Conservation (phyloP, 352 stramenopile species). For the Pythium aquatile region DNA sequence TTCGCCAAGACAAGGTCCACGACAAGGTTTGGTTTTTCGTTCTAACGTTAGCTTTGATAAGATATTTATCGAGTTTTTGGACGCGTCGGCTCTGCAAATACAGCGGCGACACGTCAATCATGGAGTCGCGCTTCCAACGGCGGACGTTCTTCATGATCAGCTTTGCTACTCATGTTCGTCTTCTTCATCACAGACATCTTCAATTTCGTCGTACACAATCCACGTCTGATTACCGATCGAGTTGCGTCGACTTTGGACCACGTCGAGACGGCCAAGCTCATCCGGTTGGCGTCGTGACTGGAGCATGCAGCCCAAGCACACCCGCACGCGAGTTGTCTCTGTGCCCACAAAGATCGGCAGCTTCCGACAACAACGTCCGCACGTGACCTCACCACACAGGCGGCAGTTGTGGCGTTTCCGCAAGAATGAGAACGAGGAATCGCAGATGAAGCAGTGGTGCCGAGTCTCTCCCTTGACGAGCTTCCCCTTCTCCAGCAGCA, state of each 20-base stretch:
- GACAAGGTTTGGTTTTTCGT: slow-evolving; percentile 11
- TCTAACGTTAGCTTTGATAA: slow-evolving; percentile 12
- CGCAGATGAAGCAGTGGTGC: slow-evolving; percentile 63
- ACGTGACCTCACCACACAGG: slow-evolving; percentile 66
- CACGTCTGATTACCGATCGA: slow-evolving; percentile 65
- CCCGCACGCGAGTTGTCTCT: slow-evolving; percentile 61
- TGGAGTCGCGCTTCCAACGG: slow-evolving; percentile 13
- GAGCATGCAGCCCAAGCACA: slow-evolving; percentile 78
- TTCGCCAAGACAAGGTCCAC: neutral
- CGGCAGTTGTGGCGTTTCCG: slow-evolving; percentile 77
- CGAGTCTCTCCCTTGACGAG: slow-evolving; percentile 46
- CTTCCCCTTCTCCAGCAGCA: slow-evolving; percentile 41
- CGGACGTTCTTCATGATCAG: neutral
- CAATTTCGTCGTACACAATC: slow-evolving; percentile 64
- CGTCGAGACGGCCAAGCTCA: slow-evolving; percentile 36
- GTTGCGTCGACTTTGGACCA: slow-evolving; percentile 42
- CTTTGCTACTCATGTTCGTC: slow-evolving; percentile 14
- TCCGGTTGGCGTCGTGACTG: slow-evolving; percentile 64
- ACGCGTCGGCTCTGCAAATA: slow-evolving; percentile 11
- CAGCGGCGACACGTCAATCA: slow-evolving; percentile 3
- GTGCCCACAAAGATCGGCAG: slow-evolving; percentile 65
- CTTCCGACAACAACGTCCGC: slow-evolving; percentile 70
- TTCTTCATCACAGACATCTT: slow-evolving; percentile 17
- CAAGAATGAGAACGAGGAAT: slow-evolving; percentile 67
- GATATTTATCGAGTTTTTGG: slow-evolving; percentile 12